Percentiles rank a stretch among this genome's conserved stretches.
Conservation (phyloP, 371 early-diverging fungal genomes). For the Saksenaea oblongispora region DNA sequence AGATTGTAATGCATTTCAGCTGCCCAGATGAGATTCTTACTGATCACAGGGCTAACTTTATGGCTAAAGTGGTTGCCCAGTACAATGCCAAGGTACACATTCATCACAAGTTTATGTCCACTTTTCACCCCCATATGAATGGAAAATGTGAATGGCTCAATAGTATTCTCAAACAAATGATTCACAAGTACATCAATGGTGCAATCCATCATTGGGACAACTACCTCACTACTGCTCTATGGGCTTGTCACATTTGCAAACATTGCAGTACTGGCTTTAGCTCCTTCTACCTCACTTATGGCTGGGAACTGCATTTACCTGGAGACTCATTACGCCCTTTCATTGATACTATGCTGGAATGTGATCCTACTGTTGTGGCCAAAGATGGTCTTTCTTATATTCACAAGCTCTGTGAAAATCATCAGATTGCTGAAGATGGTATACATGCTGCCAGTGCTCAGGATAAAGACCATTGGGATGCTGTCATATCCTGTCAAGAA, state of each 20-base stretch:
- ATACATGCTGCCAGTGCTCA: not conserved
- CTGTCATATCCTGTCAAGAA: not conserved
- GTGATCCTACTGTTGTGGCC: not conserved
- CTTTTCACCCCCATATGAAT: conserved; percentile 24
- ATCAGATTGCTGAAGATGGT: not conserved
- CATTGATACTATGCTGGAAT: not conserved
- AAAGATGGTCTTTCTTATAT: not conserved
- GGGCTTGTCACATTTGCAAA: conserved; percentile 14
- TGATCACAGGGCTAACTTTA: conserved; percentile 39
- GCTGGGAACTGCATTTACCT: conserved; percentile 17
- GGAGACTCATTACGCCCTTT: conserved; percentile 8
- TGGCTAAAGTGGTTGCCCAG: conserved; percentile 8
- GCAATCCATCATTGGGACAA: conserved; percentile 14
- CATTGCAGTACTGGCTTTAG: conserved; percentile 12
- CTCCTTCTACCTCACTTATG: conserved; percentile 20
- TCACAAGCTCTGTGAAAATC: not conserved
- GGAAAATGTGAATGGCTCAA: conserved; percentile 23
- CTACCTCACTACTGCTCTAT: conserved; percentile 15
- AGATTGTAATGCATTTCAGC: conserved; percentile 30
- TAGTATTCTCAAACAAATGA: conserved; percentile 14
- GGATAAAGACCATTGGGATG: conserved; percentile 8
- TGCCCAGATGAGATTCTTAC: conserved; percentile 33
- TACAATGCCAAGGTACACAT: conserved; percentile 8
- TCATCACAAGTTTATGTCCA: conserved; percentile 19
- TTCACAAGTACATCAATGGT: conserved; percentile 13